A percentile compares a stretch with the other conserved stretches of the same genome.
Conservation (phyloP, 1,284 basidiomycete genomes). For the Leccinum solheimii region DNA sequence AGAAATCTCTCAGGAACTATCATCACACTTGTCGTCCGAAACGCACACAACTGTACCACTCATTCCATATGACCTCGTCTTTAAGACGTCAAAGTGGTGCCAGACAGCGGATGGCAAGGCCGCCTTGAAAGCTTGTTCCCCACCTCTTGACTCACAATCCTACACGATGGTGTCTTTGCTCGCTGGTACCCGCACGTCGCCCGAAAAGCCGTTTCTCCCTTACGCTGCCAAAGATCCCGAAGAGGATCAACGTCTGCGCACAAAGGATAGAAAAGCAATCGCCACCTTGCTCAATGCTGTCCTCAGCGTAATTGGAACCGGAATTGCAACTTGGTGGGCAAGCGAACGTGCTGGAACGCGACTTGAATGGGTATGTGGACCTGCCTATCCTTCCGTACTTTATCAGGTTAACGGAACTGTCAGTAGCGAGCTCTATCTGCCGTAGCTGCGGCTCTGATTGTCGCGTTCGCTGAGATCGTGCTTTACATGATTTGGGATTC, state of each 20-base stretch:
- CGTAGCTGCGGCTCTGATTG: conserved; percentile 56
- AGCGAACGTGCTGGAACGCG: conserved; percentile 61
- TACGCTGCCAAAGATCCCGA: conserved; percentile 44
- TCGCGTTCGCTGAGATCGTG: conserved; percentile 65
- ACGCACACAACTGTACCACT: conserved; percentile 35
- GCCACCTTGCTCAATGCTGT: conserved; percentile 69
- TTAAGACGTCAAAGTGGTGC: conserved; percentile 65
- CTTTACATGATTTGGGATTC: conserved; percentile 74
- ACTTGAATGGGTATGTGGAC: conserved; percentile 61
- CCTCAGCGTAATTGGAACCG: conserved; percentile 65
- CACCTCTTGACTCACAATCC: conserved; percentile 49
- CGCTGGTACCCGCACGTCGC: conserved; percentile 72
- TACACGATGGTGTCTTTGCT: conserved; percentile 75
- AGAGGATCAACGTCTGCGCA: conserved; percentile 40
- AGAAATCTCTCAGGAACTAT: conserved; percentile 44
- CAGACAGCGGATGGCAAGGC: conserved; percentile 49
- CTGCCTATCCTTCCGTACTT: not conserved
- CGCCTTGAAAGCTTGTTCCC: conserved; percentile 44
- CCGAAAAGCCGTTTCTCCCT: conserved; percentile 63
- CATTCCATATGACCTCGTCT: conserved; percentile 62
- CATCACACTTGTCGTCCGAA: conserved; percentile 33
- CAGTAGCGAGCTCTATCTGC: conserved; percentile 62
- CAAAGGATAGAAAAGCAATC: conserved; percentile 62
- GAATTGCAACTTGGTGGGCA: conserved; percentile 70
- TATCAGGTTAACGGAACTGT: conserved; percentile 10